A percentile compares a stretch with the other conserved stretches of the same genome.
Evolutionary conservation across 176 grass and related monocot genomes (phyloP).

Genomic region (Tillandsia fasciculata): DNA sequence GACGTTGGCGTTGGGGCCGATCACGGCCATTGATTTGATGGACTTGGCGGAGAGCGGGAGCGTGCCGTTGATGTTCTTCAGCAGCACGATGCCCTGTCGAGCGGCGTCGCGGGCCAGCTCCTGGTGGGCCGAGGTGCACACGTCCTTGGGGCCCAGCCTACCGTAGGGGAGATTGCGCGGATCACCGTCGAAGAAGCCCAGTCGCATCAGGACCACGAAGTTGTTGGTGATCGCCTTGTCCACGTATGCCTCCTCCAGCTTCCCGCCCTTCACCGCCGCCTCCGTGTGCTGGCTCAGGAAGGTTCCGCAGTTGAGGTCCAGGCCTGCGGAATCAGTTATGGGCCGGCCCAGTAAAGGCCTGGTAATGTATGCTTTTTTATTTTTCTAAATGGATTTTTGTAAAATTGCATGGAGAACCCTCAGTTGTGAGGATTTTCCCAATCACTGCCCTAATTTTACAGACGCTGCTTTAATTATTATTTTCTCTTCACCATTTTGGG

Average conservation of each 20-base stretch:
- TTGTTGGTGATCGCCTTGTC: slow-evolving; percentile 83
- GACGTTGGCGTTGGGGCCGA: slow-evolving; percentile 90
- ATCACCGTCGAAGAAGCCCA: slow-evolving; percentile 91
- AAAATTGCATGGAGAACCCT: no score
- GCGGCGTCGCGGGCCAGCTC: slow-evolving; percentile 73
- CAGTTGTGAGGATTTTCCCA: no score
- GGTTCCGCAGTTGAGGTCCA: slow-evolving; percentile 83
- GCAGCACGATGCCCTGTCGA: slow-evolving; percentile 87
- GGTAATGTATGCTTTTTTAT: no score
- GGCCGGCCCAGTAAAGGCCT: no score
- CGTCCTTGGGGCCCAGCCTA: slow-evolving; percentile 53
- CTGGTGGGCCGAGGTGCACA: slow-evolving; percentile 65
- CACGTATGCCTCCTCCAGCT: slow-evolving; percentile 50
- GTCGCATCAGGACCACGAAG: slow-evolving; percentile 64
- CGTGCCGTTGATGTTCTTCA: slow-evolving; percentile 51
- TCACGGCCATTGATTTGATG: slow-evolving; percentile 67
- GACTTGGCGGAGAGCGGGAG: slow-evolving; percentile 49
- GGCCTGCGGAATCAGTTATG: slow-evolving; percentile 25
- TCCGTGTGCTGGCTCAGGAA: slow-evolving; percentile 60
- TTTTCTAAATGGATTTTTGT: no score
- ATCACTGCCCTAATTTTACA: no score
- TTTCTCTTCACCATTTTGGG: neutral
- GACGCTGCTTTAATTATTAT: neutral
- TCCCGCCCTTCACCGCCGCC: slow-evolving; percentile 57
- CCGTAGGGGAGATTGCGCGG: slow-evolving; percentile 58